phyloP scores from a whole-genome alignment of 1,284 basidiomycete species.

The Sporisorium exsertum region DNA sequence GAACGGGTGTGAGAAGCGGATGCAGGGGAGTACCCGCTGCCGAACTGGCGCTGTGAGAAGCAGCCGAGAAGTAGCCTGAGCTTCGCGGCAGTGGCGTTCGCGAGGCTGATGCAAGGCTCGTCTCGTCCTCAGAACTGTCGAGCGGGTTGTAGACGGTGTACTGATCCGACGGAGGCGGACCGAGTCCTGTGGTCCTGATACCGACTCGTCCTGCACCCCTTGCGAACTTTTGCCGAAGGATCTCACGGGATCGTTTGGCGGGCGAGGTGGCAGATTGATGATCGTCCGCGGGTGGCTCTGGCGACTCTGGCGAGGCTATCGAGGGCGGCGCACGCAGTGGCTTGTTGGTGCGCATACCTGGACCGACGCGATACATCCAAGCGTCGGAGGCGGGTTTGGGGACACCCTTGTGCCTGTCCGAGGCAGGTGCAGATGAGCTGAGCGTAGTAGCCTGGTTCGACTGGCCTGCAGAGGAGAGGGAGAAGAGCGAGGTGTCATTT shows the following conservation, averaged over 20 bases:
- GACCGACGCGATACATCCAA: conserved; percentile 66
- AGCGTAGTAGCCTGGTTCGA: conserved; percentile 4
- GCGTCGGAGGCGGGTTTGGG: conserved; percentile 55
- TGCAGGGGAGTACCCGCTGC: conserved; percentile 18
- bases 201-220: conserved; percentile 57
- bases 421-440: conserved; percentile 17
- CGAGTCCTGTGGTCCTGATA: conserved; percentile 44
- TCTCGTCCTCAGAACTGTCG: conserved; percentile 48
- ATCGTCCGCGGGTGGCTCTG: conserved; percentile 20
- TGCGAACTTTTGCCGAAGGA: conserved; percentile 56
- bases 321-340: conserved; percentile 20
- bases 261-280: conserved; percentile 16
- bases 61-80: conserved; percentile 41
- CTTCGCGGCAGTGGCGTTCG: conserved; percentile 38
- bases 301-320: conserved; percentile 3
- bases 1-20: conserved; percentile 38
- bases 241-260: conserved; percentile 39
- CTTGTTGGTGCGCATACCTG: conserved; percentile 50
- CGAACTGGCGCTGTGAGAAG: conserved; percentile 32
- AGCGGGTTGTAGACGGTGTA: conserved; percentile 37
- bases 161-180: conserved; percentile 27
- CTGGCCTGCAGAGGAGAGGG: not conserved
- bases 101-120: conserved; percentile 11
- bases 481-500: not conserved
- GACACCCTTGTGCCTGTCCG: conserved; percentile 40